Base-by-base conservation (phyloP, 1,284 basidiomycete species). In the Trichosporon inkin region DNA sequence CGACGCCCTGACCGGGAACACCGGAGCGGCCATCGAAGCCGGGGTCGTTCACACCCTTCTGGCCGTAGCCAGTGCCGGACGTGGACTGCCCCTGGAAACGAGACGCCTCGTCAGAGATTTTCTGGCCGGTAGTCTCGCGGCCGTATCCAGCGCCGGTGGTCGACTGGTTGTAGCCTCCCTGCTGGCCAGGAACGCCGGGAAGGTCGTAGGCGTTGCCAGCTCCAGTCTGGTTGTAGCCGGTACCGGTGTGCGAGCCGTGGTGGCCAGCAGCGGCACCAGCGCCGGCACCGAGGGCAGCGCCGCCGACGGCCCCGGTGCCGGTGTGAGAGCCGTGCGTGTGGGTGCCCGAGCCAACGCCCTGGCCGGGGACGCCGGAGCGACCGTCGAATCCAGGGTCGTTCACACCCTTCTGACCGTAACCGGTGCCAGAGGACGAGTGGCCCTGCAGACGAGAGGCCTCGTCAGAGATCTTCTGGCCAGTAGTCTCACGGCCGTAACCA, bases 351-450 rank as follows among this genome's bases (percentile, higher is more conserved):
- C 20, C 14, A 4, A 28, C 22, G 7, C 41, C 41, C 44, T 47
- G 22, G 22, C 44, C 44, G 7, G 44, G 44, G 11, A 32, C 24
- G 24, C 44, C 44, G 16, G 24, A 16, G 44, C 44, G 44, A 1
- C 44, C 44, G 14, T 47, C 44, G 24, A 47, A 47, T 1, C 44
- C 44, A 10, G 44, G 44, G 44, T 47, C 44, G 16, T 47, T 47
- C 4, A 47, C 44, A n/a, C 44, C 44, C 44, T 47, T 47, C 24
- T 47, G 44, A 24, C 44, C 44, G 24, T 28, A n/a, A 22, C 44
- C 44, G 24, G 44, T 47, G 44, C 44, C 44, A 14, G 44, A 20
- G 10, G 24, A 16, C 14, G 44, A 47, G 3, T 17, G 7, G 6
- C 44, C 44, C 22, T 47, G 17, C 14, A 47, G 44, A 16, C 44